Conservation (phyloP, 2,329 filamentous ascomycete species). For the Herpotrichia juniperi region DNA sequence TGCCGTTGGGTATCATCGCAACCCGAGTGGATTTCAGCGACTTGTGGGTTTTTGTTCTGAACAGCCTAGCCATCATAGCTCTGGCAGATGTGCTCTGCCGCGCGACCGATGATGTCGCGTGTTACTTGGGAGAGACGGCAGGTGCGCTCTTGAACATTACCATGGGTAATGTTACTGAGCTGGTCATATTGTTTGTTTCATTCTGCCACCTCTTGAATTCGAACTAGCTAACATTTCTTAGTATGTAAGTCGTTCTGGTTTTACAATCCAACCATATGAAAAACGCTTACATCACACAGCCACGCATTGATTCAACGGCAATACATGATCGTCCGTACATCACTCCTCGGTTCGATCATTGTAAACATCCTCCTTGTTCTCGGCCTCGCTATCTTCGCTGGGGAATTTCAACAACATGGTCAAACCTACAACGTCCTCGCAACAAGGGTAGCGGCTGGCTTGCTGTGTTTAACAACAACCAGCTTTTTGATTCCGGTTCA, state of each 20-base stretch:
- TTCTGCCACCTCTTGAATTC: not conserved
- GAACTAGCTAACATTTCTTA: not conserved
- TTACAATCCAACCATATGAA: not conserved
- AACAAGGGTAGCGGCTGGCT: constrained; percentile 79
- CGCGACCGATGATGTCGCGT: constrained; percentile 72
- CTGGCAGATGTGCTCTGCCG: constrained; percentile 19
- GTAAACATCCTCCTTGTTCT: constrained; percentile 84
- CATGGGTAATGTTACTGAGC: constrained; percentile 83
- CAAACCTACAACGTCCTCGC: constrained; percentile 88
- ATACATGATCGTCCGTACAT: constrained; percentile 86
- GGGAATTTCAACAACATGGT: constrained; percentile 74
- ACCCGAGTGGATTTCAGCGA: constrained; percentile 56
- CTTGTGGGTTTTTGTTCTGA: constrained; percentile 55
- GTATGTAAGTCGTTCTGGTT: not conserved
- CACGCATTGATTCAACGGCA: constrained; percentile 74
- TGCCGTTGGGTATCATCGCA: not conserved
- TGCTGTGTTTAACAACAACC: constrained; percentile 76
- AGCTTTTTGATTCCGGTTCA: constrained; percentile 81
- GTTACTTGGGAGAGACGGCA: constrained; percentile 73
- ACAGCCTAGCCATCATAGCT: constrained; percentile 19
- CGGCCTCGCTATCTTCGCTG: constrained; percentile 84
- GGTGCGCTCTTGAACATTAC: constrained; percentile 50
- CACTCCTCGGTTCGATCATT: constrained; percentile 83
- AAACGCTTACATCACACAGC: constrained; percentile 66
- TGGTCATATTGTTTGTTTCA: constrained; percentile 73